Evolutionary conservation across 768 basidiomycete genomes (phyloP), one percentile per base, ranked within the genome.

Genomic region (Amanita rimosa): DNA sequence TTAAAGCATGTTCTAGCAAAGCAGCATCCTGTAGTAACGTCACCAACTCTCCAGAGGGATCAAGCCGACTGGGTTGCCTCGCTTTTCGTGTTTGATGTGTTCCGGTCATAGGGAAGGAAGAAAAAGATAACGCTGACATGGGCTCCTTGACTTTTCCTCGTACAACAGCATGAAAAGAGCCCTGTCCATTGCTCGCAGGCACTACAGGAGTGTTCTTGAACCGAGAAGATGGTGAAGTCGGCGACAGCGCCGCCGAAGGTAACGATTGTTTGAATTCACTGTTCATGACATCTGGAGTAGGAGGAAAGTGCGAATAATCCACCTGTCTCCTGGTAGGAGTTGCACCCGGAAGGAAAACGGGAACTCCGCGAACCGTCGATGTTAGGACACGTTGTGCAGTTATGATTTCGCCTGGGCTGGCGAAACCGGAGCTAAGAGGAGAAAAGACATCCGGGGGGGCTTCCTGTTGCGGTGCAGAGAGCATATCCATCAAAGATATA

Each of bases 11-110:
- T 64, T 83, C 81, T 41, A 84, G 58, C 46, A 75, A 55, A 26
- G 80, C 75, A 6, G 82, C 76, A 44, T 81, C 76, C 38, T 75
- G 73, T 22, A 83, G 57, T 41, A 85, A 62, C 27, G 66, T 60
- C 3, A 75, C 69, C 48, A 85, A 57, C 40, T 84, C 82, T 2
- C 72, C 73, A 27, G 54, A 63, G 2, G 73, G 68, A 5, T 73
- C 67, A 26, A 62, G 13, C 48, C 59, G 55, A 19, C 60, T 58
- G 14, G 62, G 62, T 24, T 60, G 63, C 49, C 66, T 66, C 6
- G 53, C 46, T 46, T 55, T 61, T 48, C 53, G 58, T 45, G 54
- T 13, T 43, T 63, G 65, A 24, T 67, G 64, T 29, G 29, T 29
- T 29, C 10, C 29, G 11, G 29, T 11, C 7, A 64, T 59, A 39